Percentiles rank a stretch among this genome's conserved stretches.
These are phyloP conservation scores for Rubus idaeus DNA, from an alignment of 306 rosid genomes.

Conservation along the genomic window DNA sequence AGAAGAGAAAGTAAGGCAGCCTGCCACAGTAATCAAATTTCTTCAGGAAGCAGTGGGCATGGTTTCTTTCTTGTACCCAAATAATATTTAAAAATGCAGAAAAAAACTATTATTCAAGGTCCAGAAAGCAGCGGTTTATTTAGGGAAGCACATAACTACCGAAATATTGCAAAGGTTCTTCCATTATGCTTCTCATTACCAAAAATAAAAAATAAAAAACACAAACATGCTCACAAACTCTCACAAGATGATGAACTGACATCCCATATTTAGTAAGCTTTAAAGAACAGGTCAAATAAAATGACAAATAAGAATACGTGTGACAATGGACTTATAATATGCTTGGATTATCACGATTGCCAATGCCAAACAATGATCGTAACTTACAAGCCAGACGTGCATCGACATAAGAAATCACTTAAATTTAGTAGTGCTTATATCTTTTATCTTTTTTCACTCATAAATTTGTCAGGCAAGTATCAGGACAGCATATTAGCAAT, in stretches of 20 bases:
- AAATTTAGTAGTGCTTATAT: not conserved
- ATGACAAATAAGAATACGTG: not conserved
- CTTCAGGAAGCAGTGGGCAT: conserved; percentile 11
- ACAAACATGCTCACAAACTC: not conserved
- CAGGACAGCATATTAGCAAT: not conserved
- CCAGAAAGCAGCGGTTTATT: too few relatives aligned
- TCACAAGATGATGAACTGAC: not conserved
- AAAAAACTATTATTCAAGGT: too few relatives aligned
- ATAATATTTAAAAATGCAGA: not conserved
- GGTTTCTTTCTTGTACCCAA: not conserved
- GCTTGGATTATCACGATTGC: not conserved
- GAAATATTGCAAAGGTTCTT: too few relatives aligned
- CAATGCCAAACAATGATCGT: not conserved
- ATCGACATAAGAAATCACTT: conserved; percentile 55
- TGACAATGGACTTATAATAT: not conserved
- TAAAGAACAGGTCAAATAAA: not conserved
- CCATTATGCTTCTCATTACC: not conserved
- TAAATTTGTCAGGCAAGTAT: not conserved
- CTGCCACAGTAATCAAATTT: conserved; percentile 55
- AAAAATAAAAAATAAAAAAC: not conserved
- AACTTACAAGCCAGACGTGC: conserved; percentile 41
- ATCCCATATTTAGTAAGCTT: not conserved
- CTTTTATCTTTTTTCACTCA: not conserved
- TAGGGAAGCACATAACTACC: too few relatives aligned
- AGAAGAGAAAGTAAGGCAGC: conserved; percentile 87